Evolutionary conservation across 208 protist species (phyloP).

Genomic region (Acanthamoeba divionensis): DNA sequence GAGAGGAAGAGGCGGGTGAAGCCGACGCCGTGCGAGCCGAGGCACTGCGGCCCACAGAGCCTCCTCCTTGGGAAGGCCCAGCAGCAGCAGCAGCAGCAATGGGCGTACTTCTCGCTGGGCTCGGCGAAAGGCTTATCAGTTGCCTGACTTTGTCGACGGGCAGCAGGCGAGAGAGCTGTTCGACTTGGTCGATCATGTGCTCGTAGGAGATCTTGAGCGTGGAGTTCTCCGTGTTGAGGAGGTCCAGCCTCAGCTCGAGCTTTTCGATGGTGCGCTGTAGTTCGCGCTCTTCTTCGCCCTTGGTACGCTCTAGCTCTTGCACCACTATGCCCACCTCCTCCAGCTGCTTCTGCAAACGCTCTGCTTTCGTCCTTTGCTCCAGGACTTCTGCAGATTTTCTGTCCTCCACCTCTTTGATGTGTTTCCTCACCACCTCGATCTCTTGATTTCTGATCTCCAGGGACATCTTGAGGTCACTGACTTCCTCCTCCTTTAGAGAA

Average conservation of each 20-base stretch:
- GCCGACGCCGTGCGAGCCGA: too few species aligned
- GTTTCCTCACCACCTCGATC: neutral
- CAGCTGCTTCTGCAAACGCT: neutral
- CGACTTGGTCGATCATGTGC: slow-evolving; percentile 31
- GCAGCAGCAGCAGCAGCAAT: too few species aligned
- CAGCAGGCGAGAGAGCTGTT: slow-evolving; percentile 14
- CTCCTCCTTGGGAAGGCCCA: too few species aligned
- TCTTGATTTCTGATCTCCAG: neutral
- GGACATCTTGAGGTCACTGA: slow-evolving; percentile 8
- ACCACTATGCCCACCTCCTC: neutral
- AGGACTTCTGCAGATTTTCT: neutral
- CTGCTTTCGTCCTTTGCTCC: neutral
- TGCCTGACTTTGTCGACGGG: neutral
- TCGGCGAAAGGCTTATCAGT: too few species aligned
- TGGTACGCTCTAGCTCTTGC: slow-evolving; percentile 14
- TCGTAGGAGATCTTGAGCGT: slow-evolving; percentile 45
- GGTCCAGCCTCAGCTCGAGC: neutral
- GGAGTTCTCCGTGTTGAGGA: slow-evolving; percentile 31
- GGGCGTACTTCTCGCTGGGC: too few species aligned
- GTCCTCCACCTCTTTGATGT: slow-evolving; percentile 32
- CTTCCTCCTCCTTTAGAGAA: neutral
- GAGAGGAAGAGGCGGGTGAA: too few species aligned
- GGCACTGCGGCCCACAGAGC: too few species aligned
- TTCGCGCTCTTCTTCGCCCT: slow-evolving; percentile 10
- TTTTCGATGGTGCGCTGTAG: neutral